Evolutionary conservation across 768 basidiomycete species (phyloP).

Genomic region (Pulveroboletus frians): DNA sequence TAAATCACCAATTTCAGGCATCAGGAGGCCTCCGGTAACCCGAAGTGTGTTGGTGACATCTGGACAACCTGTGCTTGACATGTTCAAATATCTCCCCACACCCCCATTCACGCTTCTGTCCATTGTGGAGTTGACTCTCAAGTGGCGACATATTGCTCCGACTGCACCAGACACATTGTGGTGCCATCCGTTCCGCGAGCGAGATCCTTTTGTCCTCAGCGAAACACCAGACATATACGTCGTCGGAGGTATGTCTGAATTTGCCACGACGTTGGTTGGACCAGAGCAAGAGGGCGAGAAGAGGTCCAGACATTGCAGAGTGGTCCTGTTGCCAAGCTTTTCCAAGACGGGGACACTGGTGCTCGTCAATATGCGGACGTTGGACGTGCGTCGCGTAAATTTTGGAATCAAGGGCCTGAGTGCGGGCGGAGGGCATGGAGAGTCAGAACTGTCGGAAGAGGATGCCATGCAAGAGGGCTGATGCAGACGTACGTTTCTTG

Average conservation of each 20-base stretch:
- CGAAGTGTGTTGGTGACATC: conserved; percentile 77
- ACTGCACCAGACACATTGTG: conserved; percentile 98
- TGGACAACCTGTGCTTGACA: conserved; percentile 92
- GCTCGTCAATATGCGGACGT: conserved; percentile 71
- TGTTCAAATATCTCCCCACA: conserved; percentile 85
- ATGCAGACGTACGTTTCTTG: conserved; percentile 2
- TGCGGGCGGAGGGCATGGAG: conserved; percentile 13
- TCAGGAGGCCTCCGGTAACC: conserved; percentile 23
- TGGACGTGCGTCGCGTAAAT: conserved; percentile 61
- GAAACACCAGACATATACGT: conserved; percentile 88
- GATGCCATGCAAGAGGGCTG: conserved; percentile 24
- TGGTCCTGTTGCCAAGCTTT: conserved; percentile 81
- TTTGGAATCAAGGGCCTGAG: conserved; percentile 45
- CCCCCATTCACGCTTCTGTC: conserved; percentile 67
- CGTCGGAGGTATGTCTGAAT: conserved; percentile 85
- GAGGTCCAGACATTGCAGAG: conserved; percentile 46
- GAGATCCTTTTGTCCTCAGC: conserved; percentile 86
- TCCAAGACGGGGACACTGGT: conserved; percentile 71
- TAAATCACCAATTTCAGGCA: conserved; percentile 1
- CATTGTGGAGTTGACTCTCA: conserved; percentile 73
- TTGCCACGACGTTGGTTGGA: conserved; percentile 66
- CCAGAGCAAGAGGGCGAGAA: conserved; percentile 30
- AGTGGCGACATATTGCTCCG: conserved; percentile 96
- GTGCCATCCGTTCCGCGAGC: conserved; percentile 89
- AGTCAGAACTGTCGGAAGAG: not conserved